Evolutionary conservation across 352 stramenopile genomes (phyloP), one percentile per base, ranked within the genome.

Genomic region (Phytophthora quininea): DNA sequence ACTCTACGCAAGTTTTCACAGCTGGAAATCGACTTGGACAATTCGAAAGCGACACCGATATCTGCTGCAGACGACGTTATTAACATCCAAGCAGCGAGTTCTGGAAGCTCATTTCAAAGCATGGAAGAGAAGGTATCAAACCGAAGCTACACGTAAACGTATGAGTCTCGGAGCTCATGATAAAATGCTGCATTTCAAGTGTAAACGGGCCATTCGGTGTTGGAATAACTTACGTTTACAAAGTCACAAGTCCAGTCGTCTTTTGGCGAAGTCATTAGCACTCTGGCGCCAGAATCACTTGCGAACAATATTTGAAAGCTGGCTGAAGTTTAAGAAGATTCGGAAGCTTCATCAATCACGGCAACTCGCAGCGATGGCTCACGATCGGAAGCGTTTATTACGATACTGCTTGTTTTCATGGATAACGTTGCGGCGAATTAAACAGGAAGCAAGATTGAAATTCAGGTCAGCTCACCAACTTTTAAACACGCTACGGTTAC

Each of bases 11-110:
- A 71, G 33, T 29, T 85, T 85, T 24, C 54, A 70, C 7, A 55
- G 42, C 2, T 85, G 77, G 77, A 83, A 81, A 56, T 51, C 66
- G 10, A 66, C 43, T 1, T 85, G 68, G 77, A 47, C 10, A 0
- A 48, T 81, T 42, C 69, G 69, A 1, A 76, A 68, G 31, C 64
- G 74, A 2, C 62, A 85, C 42, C 69, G 60, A 0, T 40, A 40
- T 3, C 47, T 85, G 5, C 51, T 83, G 8, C 47, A 66, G 24
- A 57, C 37, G 0, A 58, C 60, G 5, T 29, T 58, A 0, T 12
- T 63, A 0, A 42, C 52, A 7, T 76, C 62, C 0, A 66, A 71
- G 3, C 68, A 76, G 15, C 54, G 64, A 31, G 24, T 51, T 0
- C 11, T 73, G 1, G 65, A 73, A 24, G 31, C 8, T n/a, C 58